Conservation (phyloP, 2,329 filamentous ascomycete species). For the Calonectria multiphialidica region DNA sequence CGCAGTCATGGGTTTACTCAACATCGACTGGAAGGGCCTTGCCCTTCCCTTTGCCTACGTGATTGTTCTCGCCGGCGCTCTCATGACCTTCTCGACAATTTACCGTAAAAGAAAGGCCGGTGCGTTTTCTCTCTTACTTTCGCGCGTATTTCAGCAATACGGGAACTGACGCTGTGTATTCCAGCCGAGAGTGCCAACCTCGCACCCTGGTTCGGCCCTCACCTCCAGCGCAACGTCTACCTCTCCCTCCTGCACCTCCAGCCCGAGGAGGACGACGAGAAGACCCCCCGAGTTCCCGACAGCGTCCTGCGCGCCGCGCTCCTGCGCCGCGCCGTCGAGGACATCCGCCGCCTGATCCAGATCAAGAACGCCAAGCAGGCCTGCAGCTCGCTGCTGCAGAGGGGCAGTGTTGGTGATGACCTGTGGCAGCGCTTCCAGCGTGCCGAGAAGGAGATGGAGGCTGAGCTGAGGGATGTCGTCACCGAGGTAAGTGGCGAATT, state of each 20-base stretch:
- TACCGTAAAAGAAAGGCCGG: conserved; percentile 93
- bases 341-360: conserved; percentile 91
- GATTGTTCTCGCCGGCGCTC: conserved; percentile 85
- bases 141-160: not conserved
- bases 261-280: conserved; percentile 72
- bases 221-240: conserved; percentile 95
- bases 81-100: conserved; percentile 91
- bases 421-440: conserved; percentile 92
- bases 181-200: conserved; percentile 84
- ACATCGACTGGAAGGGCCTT: conserved; percentile 85
- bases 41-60: conserved; percentile 91
- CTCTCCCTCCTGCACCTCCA: conserved; percentile 88
- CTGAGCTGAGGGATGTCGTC: conserved; percentile 93
- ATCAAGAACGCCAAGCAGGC: conserved; percentile 91
- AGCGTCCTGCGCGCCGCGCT: conserved; percentile 90
- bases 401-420: conserved; percentile 95
- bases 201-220: conserved; percentile 92
- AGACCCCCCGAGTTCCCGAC: conserved; percentile 80
- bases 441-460: conserved; percentile 98
- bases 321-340: conserved; percentile 88
- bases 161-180: conserved; percentile 11
- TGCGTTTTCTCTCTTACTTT: conserved; percentile 53
- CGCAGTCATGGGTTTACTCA: conserved; percentile 49
- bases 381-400: conserved; percentile 83
- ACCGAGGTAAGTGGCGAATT: conserved; percentile 74